Evolutionary conservation across 2,329 filamentous ascomycete genomes (phyloP), one percentile per base, ranked within the genome.

Genomic region (Colletotrichum higginsianum): DNA sequence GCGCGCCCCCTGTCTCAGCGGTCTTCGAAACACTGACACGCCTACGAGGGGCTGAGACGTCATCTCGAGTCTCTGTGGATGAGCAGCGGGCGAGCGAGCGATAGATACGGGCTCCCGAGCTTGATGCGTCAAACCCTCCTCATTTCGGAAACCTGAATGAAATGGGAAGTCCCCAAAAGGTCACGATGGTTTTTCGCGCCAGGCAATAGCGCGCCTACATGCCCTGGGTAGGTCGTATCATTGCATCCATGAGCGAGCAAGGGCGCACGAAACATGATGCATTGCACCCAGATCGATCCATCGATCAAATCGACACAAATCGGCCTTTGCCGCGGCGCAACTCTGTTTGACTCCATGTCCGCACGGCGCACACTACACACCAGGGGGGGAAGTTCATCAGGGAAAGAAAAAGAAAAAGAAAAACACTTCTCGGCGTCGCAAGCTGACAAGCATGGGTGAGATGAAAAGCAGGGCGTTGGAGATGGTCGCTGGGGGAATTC

Each of bases 381-480:
- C 38, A 30, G 30, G 8, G 30, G 30, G 30, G 1, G 2, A 30
- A 8, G 5, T 9, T 8, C 30, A 30, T 30, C 30, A 30, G 30
- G 5, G 30, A 30, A 30, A 30, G 7, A 30, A 7, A 30, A 30
- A 8, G 30, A 30, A 30, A 30, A 30, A 30, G 4, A 30, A 30
- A 30, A 30, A 1, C 6, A 8, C 6, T 9, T 30, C 30, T 7
- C 30, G 55, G n/a, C 35, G 40, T 60, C 21, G 42, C 15, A 56
- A 63, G 58, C 50, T 26, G 30, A 40, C 53, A 42, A 40, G 49
- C 23, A 46, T 26, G 1, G 56, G 23, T 30, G 40, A 67, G 30
- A 67, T 63, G 66, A 67, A 42, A 26, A 26, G n/a, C 50, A 63
- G 40, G 50, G 50, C 40, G n/a, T 56, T 38, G 16, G 26, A 40